A percentile compares a stretch with the other conserved stretches of the same genome.
Conservation (phyloP, 257 asterid species). For the Solanum commersonii region DNA sequence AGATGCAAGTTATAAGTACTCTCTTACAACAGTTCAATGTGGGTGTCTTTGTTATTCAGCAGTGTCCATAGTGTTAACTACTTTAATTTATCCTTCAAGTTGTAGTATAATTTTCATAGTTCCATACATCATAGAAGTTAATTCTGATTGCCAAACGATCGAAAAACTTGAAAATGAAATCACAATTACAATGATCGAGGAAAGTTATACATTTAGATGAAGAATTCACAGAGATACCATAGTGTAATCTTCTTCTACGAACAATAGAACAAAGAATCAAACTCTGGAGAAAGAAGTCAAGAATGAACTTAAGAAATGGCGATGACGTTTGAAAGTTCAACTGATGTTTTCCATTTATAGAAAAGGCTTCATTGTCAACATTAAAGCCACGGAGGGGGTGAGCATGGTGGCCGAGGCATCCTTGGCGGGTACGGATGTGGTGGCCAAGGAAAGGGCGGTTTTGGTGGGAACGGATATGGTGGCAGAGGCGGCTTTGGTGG, state of each 20-base stretch:
- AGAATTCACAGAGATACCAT: neutral
- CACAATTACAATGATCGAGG: neutral
- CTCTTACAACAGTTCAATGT: neutral
- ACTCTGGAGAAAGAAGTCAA: neutral
- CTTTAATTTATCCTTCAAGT: neutral
- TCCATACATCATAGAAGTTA: neutral
- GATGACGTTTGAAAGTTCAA: neutral
- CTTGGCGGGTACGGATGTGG: constrained; percentile 1
- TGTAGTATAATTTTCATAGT: neutral
- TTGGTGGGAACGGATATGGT: constrained; percentile 2
- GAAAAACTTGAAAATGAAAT: neutral
- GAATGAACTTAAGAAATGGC: neutral
- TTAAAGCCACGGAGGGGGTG: neutral
- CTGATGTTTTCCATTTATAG: neutral
- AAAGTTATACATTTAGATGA: neutral
- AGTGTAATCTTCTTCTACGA: neutral
- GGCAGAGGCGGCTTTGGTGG: constrained; percentile 6
- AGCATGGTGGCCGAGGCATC: neutral
- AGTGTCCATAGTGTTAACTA: neutral
- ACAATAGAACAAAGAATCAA: neutral
- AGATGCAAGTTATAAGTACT: neutral
- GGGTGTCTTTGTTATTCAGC: neutral
- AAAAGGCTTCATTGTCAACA: neutral
- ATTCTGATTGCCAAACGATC: neutral
- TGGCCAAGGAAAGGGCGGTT: neutral